Base-by-base conservation (phyloP, 2,329 filamentous ascomycete genomes). In the Trichothecium roseum region DNA sequence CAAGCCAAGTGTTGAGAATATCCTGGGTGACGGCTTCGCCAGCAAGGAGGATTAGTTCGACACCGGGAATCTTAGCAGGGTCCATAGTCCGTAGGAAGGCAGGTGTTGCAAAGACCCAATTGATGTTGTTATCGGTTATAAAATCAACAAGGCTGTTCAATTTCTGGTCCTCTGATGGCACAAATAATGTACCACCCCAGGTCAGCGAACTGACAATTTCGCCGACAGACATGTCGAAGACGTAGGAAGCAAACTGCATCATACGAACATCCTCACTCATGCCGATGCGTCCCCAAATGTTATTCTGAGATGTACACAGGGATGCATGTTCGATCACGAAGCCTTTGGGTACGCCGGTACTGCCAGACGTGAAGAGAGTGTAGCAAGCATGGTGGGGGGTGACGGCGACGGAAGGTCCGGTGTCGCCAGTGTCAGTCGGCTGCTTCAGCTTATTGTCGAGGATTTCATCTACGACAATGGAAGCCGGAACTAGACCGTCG, bases 141-240 rank as follows among this genome's bases (percentile, higher is more conserved):
- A 37, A 37, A 8, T 33, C 30, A 8, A 10, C 15, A 10, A 42
- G 4, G 34, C 30, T 5, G 41, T 39, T 17, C 38, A 45, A 4
- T 39, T 33, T 5, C 43, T 35, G n/a, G 18, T 39, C 5, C 18
- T 66, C 60, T 1, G 56, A 60, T 1, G 60, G 58, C n/a, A 57
- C 42, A 17, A 52, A 55, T 4, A 57, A 42, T 28, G 52, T 55
- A 0, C 47, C 53, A n/a, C 13, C 14, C 8, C n/a, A 15, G n/a
- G 17, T n/a, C n/a, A 49, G 5, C 1, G 42, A 38, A 0, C 37
- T 45, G 4, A 48, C 9, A 27, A 46, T 46, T 18, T 49, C 47
- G 1, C 40, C 40, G 4, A 55, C 48, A 34, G 44, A 46, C 4
- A 48, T 49, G 27, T 56, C 55, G 26, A 57, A 58, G 0, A 45